These are phyloP conservation scores for Teratosphaeria epicoccoides DNA, from an alignment of 2,329 filamentous ascomycete genomes.

Conservation along the genomic window DNA sequence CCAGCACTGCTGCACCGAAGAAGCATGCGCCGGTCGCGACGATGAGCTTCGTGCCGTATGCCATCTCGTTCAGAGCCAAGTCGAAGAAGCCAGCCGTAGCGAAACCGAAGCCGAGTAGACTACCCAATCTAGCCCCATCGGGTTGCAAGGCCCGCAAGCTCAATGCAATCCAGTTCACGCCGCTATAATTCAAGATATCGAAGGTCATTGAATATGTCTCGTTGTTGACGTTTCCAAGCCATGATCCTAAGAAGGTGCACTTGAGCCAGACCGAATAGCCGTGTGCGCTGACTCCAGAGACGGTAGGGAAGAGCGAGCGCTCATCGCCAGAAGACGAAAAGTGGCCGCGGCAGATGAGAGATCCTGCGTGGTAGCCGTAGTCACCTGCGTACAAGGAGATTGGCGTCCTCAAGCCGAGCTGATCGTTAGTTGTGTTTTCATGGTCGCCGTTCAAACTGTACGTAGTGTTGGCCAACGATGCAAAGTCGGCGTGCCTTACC, in stretches of 20 bases:
- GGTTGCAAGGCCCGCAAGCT: conserved; percentile 58
- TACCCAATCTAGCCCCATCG: conserved; percentile 46
- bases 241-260: conserved; percentile 54
- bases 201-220: conserved; percentile 41
- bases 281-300: conserved; percentile 57
- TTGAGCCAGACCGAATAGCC: conserved; percentile 59
- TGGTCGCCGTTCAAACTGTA: conserved; percentile 55
- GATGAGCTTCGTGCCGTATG: neutral
- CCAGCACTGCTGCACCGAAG: neutral
- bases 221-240: conserved; percentile 46
- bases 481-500: conserved; percentile 52
- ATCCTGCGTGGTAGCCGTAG: conserved; percentile 63
- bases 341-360: conserved; percentile 57
- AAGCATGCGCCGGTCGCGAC: neutral
- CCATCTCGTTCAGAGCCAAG: neutral
- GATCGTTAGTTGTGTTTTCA: conserved; percentile 43
- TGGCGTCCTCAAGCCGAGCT: conserved; percentile 46
- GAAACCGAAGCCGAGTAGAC: conserved; percentile 26
- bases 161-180: conserved; percentile 58
- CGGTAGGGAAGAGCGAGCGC: conserved; percentile 41
- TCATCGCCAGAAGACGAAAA: conserved; percentile 56
- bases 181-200: conserved; percentile 55
- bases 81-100: neutral
- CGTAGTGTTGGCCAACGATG: conserved; percentile 43
- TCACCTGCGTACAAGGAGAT: conserved; percentile 56